Evolutionary conservation across 768 basidiomycete genomes (phyloP).

Genomic region (Tephrocybe sp.): DNA sequence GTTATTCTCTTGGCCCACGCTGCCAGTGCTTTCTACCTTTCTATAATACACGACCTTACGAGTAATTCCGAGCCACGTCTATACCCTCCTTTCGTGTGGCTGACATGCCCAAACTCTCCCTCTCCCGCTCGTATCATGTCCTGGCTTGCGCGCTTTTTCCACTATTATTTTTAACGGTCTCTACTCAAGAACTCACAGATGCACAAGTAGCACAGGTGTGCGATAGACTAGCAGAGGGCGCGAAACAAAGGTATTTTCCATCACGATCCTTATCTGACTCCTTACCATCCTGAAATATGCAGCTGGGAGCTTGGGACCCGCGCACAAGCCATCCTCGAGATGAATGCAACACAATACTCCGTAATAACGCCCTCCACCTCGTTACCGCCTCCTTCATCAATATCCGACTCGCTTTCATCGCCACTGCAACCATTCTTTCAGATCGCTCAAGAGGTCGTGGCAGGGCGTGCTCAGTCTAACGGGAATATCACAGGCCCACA

Average conservation of each 20-base stretch:
- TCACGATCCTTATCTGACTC: neutral
- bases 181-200: slow-evolving; percentile 32
- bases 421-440: slow-evolving; percentile 54
- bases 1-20: neutral
- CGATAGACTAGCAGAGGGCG: slow-evolving; percentile 34
- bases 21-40: neutral
- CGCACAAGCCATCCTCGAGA: slow-evolving; percentile 47
- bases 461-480: slow-evolving; percentile 42
- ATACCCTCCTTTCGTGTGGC: neutral
- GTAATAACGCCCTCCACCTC: slow-evolving; percentile 34
- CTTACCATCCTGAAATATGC: neutral
- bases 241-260: slow-evolving; percentile 32
- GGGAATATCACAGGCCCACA: slow-evolving; percentile 48
- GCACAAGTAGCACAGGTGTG: slow-evolving; percentile 33
- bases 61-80: neutral
- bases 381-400: slow-evolving; percentile 37
- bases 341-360: slow-evolving; percentile 44
- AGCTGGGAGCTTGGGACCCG: slow-evolving; percentile 63
- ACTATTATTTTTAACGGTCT: slow-evolving; percentile 6
- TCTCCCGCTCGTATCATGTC: neutral
- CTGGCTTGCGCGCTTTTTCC: slow-evolving; percentile 1
- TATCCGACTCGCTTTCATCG: slow-evolving; percentile 30
- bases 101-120: slow-evolving; percentile 3
- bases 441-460: slow-evolving; percentile 53
- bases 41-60: neutral